Conservation (phyloP, 2,329 filamentous ascomycete species). For the Arthrobotrys megalospora region DNA sequence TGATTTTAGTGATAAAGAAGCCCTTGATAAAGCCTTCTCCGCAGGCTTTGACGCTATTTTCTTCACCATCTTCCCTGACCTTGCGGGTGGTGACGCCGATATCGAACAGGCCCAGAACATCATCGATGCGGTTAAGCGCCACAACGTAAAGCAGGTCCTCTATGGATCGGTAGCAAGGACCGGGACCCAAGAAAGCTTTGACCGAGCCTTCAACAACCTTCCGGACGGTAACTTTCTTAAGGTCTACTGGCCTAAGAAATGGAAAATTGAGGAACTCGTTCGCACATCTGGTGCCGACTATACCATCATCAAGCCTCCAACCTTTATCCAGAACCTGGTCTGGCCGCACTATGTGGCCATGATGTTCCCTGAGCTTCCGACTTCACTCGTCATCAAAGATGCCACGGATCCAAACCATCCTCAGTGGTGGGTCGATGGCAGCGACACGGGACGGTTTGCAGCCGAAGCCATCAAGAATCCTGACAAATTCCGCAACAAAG, state of each 20-base stretch:
- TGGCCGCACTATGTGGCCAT: constrained; percentile 40
- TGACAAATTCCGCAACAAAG: constrained; percentile 49
- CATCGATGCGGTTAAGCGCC: constrained; percentile 34
- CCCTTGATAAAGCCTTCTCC: constrained; percentile 33
- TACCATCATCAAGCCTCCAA: constrained; percentile 53
- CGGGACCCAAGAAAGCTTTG: constrained; percentile 47
- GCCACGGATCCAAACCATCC: constrained; percentile 19
- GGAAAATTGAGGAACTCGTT: constrained; percentile 40
- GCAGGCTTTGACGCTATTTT: constrained; percentile 35
- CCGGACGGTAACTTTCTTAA: constrained; percentile 23
- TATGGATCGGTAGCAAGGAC: constrained; percentile 45
- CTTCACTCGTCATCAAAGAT: constrained; percentile 24
- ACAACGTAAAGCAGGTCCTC: constrained; percentile 44
- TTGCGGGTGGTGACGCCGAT: constrained; percentile 30
- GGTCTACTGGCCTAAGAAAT: constrained; percentile 51
- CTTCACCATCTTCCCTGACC: constrained; percentile 53
- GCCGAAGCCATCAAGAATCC: constrained; percentile 35
- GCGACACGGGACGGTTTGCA: constrained; percentile 50
- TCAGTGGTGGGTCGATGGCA: constrained; percentile 45
- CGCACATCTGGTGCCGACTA: constrained; percentile 29
- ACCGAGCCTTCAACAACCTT: constrained; percentile 28
- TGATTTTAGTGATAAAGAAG: constrained; percentile 42
- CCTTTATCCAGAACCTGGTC: constrained; percentile 48
- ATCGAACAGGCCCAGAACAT: constrained; percentile 50
- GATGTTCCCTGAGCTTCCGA: constrained; percentile 48